Evolutionary conservation across 768 basidiomycete species (phyloP).

Genomic region (Favolaschia claudopus): DNA sequence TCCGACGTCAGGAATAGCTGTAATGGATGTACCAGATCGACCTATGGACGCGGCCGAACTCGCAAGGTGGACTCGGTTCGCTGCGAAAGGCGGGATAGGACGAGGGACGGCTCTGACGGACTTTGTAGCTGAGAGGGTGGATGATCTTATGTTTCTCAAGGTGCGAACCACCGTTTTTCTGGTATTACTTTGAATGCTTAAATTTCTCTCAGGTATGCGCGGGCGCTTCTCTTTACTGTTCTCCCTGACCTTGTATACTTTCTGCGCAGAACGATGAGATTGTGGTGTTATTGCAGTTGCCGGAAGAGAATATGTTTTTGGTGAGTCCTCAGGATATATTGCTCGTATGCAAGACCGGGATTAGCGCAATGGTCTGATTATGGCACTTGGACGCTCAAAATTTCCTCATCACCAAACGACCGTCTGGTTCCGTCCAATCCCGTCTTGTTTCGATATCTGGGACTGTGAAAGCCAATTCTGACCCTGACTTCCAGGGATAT

Average conservation of each 20-base stretch:
- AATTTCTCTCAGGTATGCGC: no score
- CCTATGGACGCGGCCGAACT: slow-evolving; percentile 22
- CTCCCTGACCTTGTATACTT: slow-evolving; percentile 4
- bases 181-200: no score
- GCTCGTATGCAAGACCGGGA: no score
- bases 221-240: background rate
- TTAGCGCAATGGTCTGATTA: no score
- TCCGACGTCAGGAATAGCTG: no score
- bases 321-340: no score
- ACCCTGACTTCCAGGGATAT: slow-evolving; percentile 61
- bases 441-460: background rate
- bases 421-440: background rate
- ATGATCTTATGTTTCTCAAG: slow-evolving; percentile 90
- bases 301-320: slow-evolving; percentile 63
- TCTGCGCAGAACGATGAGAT: slow-evolving; percentile 76
- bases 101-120: slow-evolving; percentile 77
- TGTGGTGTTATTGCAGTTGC: slow-evolving; percentile 75
- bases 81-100: slow-evolving; percentile 86
- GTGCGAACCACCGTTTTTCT: slow-evolving; percentile 51
- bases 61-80: slow-evolving; percentile 80
- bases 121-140: slow-evolving; percentile 74
- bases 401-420: background rate
- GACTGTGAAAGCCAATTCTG: background rate
- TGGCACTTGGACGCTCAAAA: no score
- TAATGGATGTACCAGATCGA: slow-evolving; percentile 22